Evolutionary conservation across 108 stramenopile species (phyloP), one percentile per base, ranked within the genome.

Genomic region (Bacterosira constricta): DNA sequence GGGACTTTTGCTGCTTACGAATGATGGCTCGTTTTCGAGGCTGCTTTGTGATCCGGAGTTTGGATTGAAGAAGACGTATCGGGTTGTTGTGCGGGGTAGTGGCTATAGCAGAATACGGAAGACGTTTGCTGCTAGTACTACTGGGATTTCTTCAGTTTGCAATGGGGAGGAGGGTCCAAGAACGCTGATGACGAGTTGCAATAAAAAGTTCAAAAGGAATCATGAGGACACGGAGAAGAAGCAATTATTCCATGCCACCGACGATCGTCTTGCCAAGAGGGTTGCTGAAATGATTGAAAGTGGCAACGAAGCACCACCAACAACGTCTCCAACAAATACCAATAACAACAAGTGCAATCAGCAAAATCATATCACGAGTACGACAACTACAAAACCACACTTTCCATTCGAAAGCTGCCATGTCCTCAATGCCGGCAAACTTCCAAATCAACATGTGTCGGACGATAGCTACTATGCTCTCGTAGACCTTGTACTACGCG

Each of bases 1-100:
- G 71, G 90, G 90, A 39, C 66, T 91, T 5, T 62, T 88, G 27
- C 60, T 91, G 6, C 46, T 91, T 13, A 91, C 90, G 21, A 86
- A 88, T 55, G 84, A 85, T 72, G 87, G 87, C 10, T 67, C 73
- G 0, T 74, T 74, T 53, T 66, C 64, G 3, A 44, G 73, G 38
- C 45, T 74, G 54, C 64, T 74, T 17, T 66, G 64, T 54, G 63
- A 65, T 74, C 73, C 73, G 26, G 64, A 66, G 37, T 74, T 74
- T 58, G 73, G 73, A 10, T 45, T 74, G 34, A 15, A 8, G 15
- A 74, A 74, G 64, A 74, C 73, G 25, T 74, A 74, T 27, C 73
- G 73, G 0, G 64, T 74, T 36, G 63, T 74, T 1, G 47, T 61
- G 17, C 34, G 63, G 49, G 63, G 73, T 11, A 58, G 63, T 34